Conservation (phyloP, 352 stramenopile species). For the Peronospora destructor region DNA sequence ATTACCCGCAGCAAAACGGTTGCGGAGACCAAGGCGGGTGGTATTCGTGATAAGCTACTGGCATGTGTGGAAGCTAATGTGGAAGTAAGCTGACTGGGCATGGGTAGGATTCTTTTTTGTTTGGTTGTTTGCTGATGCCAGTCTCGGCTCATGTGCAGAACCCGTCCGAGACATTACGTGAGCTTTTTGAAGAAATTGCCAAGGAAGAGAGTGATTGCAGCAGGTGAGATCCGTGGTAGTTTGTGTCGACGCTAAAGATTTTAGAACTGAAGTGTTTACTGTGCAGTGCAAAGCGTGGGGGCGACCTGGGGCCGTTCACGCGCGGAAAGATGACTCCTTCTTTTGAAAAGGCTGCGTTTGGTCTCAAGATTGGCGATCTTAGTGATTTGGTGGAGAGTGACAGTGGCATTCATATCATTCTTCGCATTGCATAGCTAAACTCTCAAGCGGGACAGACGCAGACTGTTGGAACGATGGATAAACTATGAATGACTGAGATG, state of each 20-base stretch:
- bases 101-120: neutral
- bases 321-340: constrained; percentile 89
- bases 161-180: constrained; percentile 39
- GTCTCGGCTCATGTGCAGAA: constrained; percentile 5
- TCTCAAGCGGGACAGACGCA: constrained; percentile 1
- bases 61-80: constrained; percentile 57
- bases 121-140: neutral
- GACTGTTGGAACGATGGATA: constrained; percentile 8
- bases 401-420: constrained; percentile 95
- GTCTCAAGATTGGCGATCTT: constrained; percentile 89
- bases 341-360: constrained; percentile 90
- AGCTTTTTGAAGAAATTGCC: constrained; percentile 80
- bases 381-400: constrained; percentile 93
- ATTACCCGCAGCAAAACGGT: constrained; percentile 87
- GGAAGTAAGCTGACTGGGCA: constrained; percentile 31
- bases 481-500: constrained; percentile 7
- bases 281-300: constrained; percentile 82
- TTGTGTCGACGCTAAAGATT: neutral
- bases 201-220: constrained; percentile 86
- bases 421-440: constrained; percentile 70
- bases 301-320: constrained; percentile 85
- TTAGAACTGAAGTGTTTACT: neutral
- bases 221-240: constrained; percentile 37
- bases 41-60: constrained; percentile 78
- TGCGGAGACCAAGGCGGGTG: constrained; percentile 63